phyloP scores from a whole-genome alignment of 1,284 basidiomycete genomes.

The Cutaneotrichosporon sp. region DNA sequence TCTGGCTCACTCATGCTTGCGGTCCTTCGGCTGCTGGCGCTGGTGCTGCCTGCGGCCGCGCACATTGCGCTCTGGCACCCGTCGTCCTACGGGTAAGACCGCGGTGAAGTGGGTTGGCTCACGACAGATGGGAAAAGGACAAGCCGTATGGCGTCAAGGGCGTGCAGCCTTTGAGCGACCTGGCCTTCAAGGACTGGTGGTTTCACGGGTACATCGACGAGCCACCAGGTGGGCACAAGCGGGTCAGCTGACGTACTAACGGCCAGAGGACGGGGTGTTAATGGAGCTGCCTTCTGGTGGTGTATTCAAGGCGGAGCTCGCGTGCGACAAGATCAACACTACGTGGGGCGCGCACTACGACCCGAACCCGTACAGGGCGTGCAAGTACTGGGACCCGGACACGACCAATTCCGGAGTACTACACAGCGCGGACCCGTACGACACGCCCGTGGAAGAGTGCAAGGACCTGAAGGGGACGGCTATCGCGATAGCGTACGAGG shows the following conservation, averaged over 20 bases:
- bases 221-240: slow-evolving; percentile 26
- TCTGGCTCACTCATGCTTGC: no score
- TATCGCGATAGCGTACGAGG: slow-evolving; percentile 64
- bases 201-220: slow-evolving; percentile 49
- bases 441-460: background rate
- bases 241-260: no score
- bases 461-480: slow-evolving; percentile 9
- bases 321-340: slow-evolving; percentile 35
- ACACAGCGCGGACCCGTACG: background rate
- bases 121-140: slow-evolving; percentile 47
- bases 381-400: no score
- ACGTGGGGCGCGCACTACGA: slow-evolving; percentile 11
- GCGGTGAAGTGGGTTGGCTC: background rate
- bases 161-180: slow-evolving; percentile 53
- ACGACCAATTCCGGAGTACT: no score
- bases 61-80: slow-evolving; percentile 40
- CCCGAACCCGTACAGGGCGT: no score
- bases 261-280: slow-evolving; percentile 21
- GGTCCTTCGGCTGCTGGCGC: background rate
- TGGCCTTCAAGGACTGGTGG: slow-evolving; percentile 64
- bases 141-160: slow-evolving; percentile 43
- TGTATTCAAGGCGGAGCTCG: slow-evolving; percentile 31
- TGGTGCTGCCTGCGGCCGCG: slow-evolving; percentile 17
- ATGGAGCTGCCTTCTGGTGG: slow-evolving; percentile 42
- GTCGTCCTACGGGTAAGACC: slow-evolving; percentile 39